Evolutionary conservation across 345 rosid genomes (phyloP).

Genomic region (Durio zibethinus): DNA sequence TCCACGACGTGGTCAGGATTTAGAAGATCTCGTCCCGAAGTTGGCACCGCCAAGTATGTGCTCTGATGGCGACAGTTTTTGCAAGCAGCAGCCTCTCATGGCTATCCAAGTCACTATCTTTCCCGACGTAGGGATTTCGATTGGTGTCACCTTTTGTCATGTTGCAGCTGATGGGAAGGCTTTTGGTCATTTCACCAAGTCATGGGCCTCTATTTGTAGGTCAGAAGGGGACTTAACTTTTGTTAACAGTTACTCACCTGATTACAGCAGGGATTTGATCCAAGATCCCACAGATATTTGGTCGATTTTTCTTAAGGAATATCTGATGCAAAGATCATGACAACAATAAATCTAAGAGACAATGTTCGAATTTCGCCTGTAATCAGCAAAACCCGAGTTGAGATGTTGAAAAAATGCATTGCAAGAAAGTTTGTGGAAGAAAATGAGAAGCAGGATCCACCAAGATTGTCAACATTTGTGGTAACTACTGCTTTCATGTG

Average conservation of each 20-base stretch:
- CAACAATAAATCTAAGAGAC: background rate
- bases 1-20: too few relatives aligned
- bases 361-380: constrained; percentile 29
- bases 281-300: constrained; percentile 22
- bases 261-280: constrained; percentile 24
- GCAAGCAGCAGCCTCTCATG: too few relatives aligned
- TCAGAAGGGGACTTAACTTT: background rate
- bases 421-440: constrained; percentile 4
- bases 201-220: constrained; percentile 28
- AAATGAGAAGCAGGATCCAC: background rate
- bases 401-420: constrained; percentile 26
- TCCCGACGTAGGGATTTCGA: too few relatives aligned
- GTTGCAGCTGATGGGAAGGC: too few relatives aligned
- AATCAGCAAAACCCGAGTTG: constrained; percentile 20
- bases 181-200: constrained; percentile 26
- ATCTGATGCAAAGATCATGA: too few relatives aligned
- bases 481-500: background rate
- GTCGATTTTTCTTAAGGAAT: constrained; percentile 24
- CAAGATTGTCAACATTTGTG: background rate
- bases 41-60: too few relatives aligned
- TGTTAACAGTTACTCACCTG: background rate
- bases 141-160: too few relatives aligned
- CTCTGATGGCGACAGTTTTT: too few relatives aligned
- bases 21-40: too few relatives aligned
- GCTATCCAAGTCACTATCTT: too few relatives aligned